Percentiles rank a stretch among this genome's conserved stretches.
These are phyloP conservation scores for Mimosa bimucronata DNA, from an alignment of 306 rosid species.

Conservation along the genomic window DNA sequence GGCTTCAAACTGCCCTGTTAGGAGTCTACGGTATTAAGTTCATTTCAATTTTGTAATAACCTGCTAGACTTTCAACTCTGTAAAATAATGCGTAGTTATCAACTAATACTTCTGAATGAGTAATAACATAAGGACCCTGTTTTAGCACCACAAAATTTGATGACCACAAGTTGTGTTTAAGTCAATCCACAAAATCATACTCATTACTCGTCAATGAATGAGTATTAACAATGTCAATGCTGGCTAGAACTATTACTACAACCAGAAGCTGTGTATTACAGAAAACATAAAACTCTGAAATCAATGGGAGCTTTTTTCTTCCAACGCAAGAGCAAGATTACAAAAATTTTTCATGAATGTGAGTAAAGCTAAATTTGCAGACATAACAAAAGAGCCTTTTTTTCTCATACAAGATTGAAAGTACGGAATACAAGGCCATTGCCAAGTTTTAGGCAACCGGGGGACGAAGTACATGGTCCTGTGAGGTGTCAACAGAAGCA, in stretches of 20 bases:
- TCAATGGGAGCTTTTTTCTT: slow-evolving; percentile 27
- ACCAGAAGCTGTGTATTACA: not conserved
- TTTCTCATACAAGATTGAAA: slow-evolving; percentile 13
- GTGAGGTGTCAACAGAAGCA: slow-evolving; percentile 79
- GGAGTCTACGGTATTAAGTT: slow-evolving; percentile 47
- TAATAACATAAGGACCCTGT: not conserved
- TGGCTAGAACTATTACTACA: not conserved
- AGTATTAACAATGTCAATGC: not conserved
- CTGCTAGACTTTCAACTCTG: slow-evolving; percentile 12
- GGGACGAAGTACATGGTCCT: slow-evolving; percentile 81
- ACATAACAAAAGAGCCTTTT: not conserved
- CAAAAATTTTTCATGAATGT: not conserved
- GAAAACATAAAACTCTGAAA: slow-evolving; percentile 12
- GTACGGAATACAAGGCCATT: slow-evolving; percentile 1
- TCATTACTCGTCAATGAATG: not conserved
- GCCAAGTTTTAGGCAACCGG: slow-evolving; percentile 71
- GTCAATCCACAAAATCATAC: not conserved
- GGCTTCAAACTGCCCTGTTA: slow-evolving; percentile 85
- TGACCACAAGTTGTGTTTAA: not conserved
- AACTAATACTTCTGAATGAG: not conserved
- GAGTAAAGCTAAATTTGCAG: slow-evolving; percentile 1
- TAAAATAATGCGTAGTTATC: not conserved
- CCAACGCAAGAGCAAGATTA: slow-evolving; percentile 19
- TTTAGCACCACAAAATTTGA: not conserved
- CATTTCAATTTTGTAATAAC: slow-evolving; percentile 10